These are phyloP conservation scores for Colletotrichum higginsianum DNA, from an alignment of 2,329 filamentous ascomycete species.

Conservation along the genomic window DNA sequence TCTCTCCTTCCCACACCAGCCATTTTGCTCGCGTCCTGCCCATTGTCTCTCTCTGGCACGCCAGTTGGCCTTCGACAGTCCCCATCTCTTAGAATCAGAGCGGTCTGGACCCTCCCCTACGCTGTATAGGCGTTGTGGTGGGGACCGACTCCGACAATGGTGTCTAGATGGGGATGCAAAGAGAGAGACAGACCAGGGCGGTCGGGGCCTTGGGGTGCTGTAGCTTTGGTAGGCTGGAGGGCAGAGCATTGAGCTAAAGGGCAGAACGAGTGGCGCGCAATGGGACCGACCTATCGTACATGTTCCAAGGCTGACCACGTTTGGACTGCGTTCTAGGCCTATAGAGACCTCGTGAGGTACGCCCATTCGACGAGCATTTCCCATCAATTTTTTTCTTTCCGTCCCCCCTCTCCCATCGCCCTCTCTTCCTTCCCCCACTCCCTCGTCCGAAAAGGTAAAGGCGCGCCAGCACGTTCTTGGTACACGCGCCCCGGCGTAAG, in stretches of 20 bases:
- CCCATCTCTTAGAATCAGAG: slow-evolving; percentile 14
- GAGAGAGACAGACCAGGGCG: slow-evolving; percentile 9
- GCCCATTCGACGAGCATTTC: slow-evolving; percentile 33
- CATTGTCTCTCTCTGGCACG: slow-evolving; percentile 6
- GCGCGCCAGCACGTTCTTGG: slow-evolving; percentile 24
- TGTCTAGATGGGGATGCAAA: slow-evolving; percentile 1
- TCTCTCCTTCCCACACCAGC: not conserved
- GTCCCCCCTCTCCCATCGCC: not conserved
- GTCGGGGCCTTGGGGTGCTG: not conserved
- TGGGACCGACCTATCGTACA: slow-evolving; percentile 6
- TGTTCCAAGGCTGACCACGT: slow-evolving; percentile 41
- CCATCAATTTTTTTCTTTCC: slow-evolving; percentile 2
- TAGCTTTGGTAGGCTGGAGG: slow-evolving; percentile 1
- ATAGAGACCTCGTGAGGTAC: slow-evolving; percentile 54
- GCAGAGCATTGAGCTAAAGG: slow-evolving; percentile 5
- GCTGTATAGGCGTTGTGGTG: slow-evolving; percentile 15
- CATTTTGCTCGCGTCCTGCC: not conserved
- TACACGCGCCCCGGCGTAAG: slow-evolving; percentile 28
- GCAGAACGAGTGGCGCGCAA: slow-evolving; percentile 17
- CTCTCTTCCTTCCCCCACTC: slow-evolving; percentile 7
- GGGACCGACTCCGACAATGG: slow-evolving; percentile 16
- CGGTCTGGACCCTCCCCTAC: slow-evolving; percentile 27
- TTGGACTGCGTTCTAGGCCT: slow-evolving; percentile 52
- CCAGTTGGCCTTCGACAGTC: slow-evolving; percentile 12
- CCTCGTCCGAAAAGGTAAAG: slow-evolving; percentile 9